Evolutionary conservation across 1,284 basidiomycete genomes (phyloP).

Genomic region (Ustilago tritici): DNA sequence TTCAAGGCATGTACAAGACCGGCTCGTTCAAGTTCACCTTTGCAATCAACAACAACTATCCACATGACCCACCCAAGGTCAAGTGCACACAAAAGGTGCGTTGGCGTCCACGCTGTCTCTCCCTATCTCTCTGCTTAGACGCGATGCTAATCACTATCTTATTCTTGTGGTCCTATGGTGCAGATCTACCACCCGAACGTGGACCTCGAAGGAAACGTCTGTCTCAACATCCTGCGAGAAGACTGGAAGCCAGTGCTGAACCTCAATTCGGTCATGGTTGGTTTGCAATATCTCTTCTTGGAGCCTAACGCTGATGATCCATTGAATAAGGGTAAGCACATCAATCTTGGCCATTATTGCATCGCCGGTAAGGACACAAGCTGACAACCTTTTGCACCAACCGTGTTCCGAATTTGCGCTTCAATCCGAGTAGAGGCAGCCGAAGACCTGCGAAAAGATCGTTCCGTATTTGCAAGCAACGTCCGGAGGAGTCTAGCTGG

Average conservation of each 20-base stretch:
- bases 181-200: conserved; percentile 99
- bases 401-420: not conserved
- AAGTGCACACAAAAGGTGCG: conserved; percentile 92
- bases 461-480: conserved; percentile 58
- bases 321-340: conserved; percentile 86
- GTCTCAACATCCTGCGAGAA: conserved; percentile 91
- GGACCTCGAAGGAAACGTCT: conserved; percentile 93
- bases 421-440: conserved; percentile 61
- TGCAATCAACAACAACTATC: conserved; percentile 96
- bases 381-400: no score
- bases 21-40: conserved; percentile 94
- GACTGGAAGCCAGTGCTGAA: conserved; percentile 99
- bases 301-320: conserved; percentile 99
- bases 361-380: no score
- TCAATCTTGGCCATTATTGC: not conserved
- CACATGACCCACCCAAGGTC: conserved; percentile 98
- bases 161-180: not conserved
- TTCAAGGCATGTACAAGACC: conserved; percentile 94
- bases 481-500: conserved; percentile 61
- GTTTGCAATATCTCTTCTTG: conserved; percentile 95
- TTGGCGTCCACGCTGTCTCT: not conserved
- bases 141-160: not conserved
- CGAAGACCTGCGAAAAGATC: conserved; percentile 66
- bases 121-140: not conserved
- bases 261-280: conserved; percentile 96